Conservation (phyloP, 2,329 filamentous ascomycete genomes). For the Phaeosphaeriaceae sp. region DNA sequence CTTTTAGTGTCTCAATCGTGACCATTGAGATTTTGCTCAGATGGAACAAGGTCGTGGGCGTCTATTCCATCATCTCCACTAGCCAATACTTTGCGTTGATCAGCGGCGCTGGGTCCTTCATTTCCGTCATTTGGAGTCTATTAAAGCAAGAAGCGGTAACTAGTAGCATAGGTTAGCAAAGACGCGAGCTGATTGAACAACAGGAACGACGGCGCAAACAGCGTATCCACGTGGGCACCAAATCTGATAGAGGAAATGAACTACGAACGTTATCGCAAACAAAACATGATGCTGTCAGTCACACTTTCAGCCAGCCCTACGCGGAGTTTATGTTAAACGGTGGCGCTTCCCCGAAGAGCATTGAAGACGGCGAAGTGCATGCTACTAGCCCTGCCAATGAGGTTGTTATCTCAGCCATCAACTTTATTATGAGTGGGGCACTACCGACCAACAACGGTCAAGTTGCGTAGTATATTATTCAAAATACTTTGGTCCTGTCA, state of each 20-base stretch:
- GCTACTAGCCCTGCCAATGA: not conserved
- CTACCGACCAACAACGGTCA: not conserved
- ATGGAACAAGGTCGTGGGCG: not conserved
- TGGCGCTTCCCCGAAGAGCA: not conserved
- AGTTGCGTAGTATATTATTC: not conserved
- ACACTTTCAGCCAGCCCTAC: not conserved
- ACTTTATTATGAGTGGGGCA: not conserved
- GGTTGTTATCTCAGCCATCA: not conserved
- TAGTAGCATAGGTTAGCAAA: not conserved
- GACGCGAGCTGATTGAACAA: not conserved
- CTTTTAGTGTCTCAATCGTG: not conserved
- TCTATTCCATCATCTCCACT: not conserved
- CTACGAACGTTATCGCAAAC: not conserved
- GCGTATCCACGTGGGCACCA: not conserved
- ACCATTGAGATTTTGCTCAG: not conserved
- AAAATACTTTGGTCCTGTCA: too few relatives aligned
- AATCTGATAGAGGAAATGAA: not conserved
- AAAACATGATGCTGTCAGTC: not conserved
- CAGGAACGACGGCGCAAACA: not conserved
- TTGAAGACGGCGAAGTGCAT: not conserved
- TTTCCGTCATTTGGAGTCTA: not conserved
- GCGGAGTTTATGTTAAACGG: not conserved
- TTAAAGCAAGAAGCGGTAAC: not conserved
- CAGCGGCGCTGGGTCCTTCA: not conserved
- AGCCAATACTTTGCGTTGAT: not conserved